phyloP scores from a whole-genome alignment of 1,139 yeast genomes.

The Blastobotrys buckinghamii region DNA sequence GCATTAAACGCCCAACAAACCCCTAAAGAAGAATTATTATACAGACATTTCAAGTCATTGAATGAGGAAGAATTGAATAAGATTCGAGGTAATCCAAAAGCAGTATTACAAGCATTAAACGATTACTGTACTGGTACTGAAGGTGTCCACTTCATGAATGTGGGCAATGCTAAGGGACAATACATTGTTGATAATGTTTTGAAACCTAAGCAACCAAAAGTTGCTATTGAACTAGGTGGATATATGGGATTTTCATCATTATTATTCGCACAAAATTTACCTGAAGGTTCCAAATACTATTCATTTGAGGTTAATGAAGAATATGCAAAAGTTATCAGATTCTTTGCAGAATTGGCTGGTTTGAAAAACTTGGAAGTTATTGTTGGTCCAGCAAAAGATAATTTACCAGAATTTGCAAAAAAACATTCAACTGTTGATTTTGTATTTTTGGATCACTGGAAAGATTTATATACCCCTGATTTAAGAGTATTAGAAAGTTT shows the following conservation, averaged over 20 bases:
- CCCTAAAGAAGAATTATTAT: not conserved
- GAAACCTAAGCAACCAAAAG: constrained; percentile 4
- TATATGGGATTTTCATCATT: constrained; percentile 21
- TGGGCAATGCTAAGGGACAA: constrained; percentile 9
- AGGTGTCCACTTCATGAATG: constrained; percentile 6
- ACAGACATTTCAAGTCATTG: not conserved
- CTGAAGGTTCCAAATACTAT: constrained; percentile 16
- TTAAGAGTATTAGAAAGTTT: constrained; percentile 11
- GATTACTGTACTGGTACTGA: not conserved
- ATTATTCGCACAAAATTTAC: constrained; percentile 18
- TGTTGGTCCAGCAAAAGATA: constrained; percentile 20
- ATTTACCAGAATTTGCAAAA: constrained; percentile 14
- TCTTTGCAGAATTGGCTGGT: constrained; percentile 18
- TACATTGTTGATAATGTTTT: constrained; percentile 1
- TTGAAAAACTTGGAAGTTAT: constrained; percentile 17
- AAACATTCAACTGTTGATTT: constrained; percentile 14
- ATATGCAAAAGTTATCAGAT: constrained; percentile 20
- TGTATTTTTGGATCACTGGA: constrained; percentile 20
- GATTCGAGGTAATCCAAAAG: constrained; percentile 9
- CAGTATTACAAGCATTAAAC: constrained; percentile 7
- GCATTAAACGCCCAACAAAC: not conserved
- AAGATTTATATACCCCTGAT: constrained; percentile 16
- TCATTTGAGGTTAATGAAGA: constrained; percentile 18
- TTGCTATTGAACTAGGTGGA: constrained; percentile 11
- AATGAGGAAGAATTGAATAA: not conserved